phyloP scores from a whole-genome alignment of 345 rosid genomes.

The Boechera retrofracta region DNA sequence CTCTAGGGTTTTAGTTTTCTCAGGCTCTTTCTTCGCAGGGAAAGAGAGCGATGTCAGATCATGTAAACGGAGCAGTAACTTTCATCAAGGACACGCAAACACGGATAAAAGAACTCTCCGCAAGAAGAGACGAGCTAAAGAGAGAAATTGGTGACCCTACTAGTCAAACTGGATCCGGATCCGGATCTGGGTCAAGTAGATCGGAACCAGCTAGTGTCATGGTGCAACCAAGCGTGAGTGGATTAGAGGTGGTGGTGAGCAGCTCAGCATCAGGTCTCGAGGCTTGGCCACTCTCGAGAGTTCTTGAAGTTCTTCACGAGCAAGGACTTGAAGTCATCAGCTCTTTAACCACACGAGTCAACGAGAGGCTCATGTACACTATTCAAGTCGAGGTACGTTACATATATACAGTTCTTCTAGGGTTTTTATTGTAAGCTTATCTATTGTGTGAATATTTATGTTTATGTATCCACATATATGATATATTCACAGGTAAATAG shows the following conservation, averaged over 20 bases:
- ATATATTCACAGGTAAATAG: conserved; percentile 48
- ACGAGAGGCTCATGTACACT: conserved; percentile 46
- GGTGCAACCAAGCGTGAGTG: conserved; percentile 44
- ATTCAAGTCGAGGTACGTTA: conserved; percentile 53
- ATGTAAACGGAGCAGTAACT: conserved; percentile 48
- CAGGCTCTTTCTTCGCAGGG: conserved; percentile 47
- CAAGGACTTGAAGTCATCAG: conserved; percentile 49
- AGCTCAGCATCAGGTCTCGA: conserved; percentile 36
- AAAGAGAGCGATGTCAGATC: conserved; percentile 54
- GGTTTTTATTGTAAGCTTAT: background rate
- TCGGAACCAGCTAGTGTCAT: conserved; percentile 24
- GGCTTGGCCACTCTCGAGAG: conserved; percentile 46
- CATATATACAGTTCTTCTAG: background rate
- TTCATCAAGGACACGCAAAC: conserved; percentile 48
- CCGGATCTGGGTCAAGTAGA: conserved; percentile 29
- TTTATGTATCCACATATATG: background rate
- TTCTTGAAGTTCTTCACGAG: conserved; percentile 42
- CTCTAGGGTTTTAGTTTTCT: conserved; percentile 32
- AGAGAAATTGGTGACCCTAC: conserved; percentile 12
- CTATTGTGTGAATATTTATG: background rate
- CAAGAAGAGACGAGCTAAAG: conserved; percentile 48
- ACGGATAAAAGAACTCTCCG: conserved; percentile 31
- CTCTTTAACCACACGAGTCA: conserved; percentile 45
- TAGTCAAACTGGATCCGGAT: conserved; percentile 34
- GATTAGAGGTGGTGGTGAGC: conserved; percentile 48